A percentile compares a stretch with the other conserved stretches of the same genome.
Conservation (phyloP, 192 early-diverging fungal species). For the Rhizophagus prolifer region DNA sequence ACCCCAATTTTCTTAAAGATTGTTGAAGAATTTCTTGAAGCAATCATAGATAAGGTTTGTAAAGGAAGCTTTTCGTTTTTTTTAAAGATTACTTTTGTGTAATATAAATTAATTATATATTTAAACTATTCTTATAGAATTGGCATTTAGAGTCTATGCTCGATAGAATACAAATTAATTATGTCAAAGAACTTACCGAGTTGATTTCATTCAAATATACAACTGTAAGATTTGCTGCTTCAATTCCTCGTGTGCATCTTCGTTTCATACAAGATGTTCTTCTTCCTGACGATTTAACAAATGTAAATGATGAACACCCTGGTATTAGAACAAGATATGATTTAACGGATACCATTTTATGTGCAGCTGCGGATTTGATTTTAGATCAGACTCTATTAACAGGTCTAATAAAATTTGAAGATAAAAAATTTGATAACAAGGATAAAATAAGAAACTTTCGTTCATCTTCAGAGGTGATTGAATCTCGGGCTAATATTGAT, state of each 20-base stretch:
- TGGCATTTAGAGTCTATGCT: conserved; percentile 65
- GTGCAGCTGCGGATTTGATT: conserved; percentile 59
- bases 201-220: conserved; percentile 49
- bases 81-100: background rate
- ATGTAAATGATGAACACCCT: conserved; percentile 48
- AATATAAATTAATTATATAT: background rate
- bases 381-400: conserved; percentile 51
- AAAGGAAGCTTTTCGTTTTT: background rate
- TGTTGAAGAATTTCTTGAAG: conserved; percentile 62
- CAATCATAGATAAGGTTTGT: conserved; percentile 53
- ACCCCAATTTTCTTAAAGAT: conserved; percentile 71
- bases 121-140: conserved; percentile 48
- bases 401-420: conserved; percentile 51
- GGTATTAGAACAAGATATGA: conserved; percentile 57
- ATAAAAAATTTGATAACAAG: conserved; percentile 51
- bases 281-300: conserved; percentile 55
- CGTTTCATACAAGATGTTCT: conserved; percentile 75
- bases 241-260: conserved; percentile 54
- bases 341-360: conserved; percentile 57
- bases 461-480: conserved; percentile 47
- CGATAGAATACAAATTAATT: conserved; percentile 64
- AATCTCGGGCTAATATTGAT: conserved; percentile 55
- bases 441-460: conserved; percentile 46
- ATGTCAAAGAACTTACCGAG: conserved; percentile 57
- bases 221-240: conserved; percentile 53